Base-by-base conservation (phyloP, 768 basidiomycete genomes). In the Strobilomyces confusus region DNA sequence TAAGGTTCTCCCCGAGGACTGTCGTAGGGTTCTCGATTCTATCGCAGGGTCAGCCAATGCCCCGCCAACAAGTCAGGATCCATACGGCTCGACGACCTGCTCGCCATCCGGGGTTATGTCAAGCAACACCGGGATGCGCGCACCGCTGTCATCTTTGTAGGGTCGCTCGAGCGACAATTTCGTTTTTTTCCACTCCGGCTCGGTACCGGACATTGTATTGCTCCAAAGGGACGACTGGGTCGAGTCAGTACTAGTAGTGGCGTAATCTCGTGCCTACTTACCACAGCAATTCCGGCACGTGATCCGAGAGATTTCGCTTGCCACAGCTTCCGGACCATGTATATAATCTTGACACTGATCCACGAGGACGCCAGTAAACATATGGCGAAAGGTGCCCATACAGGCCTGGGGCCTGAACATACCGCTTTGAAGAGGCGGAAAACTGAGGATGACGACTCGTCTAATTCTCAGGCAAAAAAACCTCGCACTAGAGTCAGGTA, bases 131-230 rank as follows among this genome's bases (percentile, higher is more conserved):
- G 81, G 85, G 26, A 92, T 80, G 9, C 63, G 75, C 42, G 79
- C 73, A 9, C 87, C 89, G 34, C 77, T 69, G 58, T 92, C 89
- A 62, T 90, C 86, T 67, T 86, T 90, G 73, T 91, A 91, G 0
- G 87, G 89, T 36, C 82, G 75, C 64, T 93, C 90, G 30, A 93
- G 76, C 2, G 88, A 84, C 11, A 92, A 72, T 55, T 72, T 84
- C 34, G 84, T 72, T 57, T 77, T 77, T 63, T 79, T 83, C 80
- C 83, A 86, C 9, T 73, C 64, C 12, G 75, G 75, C 48, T 74
- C 63, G 38, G 38, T n/a, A 36, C 54, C 63, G 58, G 68, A 66
- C 59, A 58, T 60, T n/a, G n/a, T n/a, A 29, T 9, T 20, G 41
- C 23, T 26, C 26, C 13, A 12, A 41, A 13, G 33, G 5, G 46